A percentile compares a stretch with the other conserved stretches of the same genome.
Evolutionary conservation across 306 rosid species (phyloP).

Genomic region (Psophocarpus tetragonolobus): DNA sequence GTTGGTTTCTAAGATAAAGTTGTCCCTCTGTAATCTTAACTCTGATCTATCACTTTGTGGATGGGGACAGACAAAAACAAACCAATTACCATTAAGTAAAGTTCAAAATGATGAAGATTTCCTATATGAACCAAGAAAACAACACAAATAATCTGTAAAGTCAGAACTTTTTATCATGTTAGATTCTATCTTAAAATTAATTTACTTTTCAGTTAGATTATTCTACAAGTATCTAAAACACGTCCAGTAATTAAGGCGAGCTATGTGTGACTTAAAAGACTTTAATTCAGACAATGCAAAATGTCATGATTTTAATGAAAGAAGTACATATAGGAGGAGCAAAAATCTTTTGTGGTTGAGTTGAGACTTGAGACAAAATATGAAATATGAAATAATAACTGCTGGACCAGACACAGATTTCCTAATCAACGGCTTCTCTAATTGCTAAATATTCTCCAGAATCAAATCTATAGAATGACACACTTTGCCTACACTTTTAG

Average conservation of each 20-base stretch:
- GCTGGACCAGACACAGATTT: constrained; percentile 12
- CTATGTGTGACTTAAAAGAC: not conserved
- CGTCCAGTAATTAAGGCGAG: not conserved
- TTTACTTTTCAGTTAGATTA: not conserved
- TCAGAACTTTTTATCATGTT: not conserved
- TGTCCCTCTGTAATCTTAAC: constrained; percentile 12
- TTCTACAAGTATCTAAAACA: not conserved
- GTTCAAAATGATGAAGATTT: not conserved
- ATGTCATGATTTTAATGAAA: not conserved
- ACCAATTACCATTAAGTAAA: not conserved
- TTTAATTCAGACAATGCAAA: not conserved
- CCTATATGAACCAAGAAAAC: not conserved
- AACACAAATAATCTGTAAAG: not conserved
- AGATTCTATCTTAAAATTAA: not conserved
- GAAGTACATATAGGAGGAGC: not conserved
- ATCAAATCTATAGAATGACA: constrained; percentile 25
- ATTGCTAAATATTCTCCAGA: constrained; percentile 26
- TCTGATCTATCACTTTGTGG: not conserved
- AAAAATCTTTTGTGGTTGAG: not conserved
- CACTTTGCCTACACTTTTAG: constrained; percentile 10
- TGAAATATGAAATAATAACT: not conserved
- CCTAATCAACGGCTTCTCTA: constrained; percentile 26
- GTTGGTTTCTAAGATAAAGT: not conserved
- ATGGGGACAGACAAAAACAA: not conserved
- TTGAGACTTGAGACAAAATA: constrained; percentile 8